These are phyloP conservation scores for Rhizophagus clarus DNA, from an alignment of 192 early-diverging fungal genomes.

Conservation along the genomic window DNA sequence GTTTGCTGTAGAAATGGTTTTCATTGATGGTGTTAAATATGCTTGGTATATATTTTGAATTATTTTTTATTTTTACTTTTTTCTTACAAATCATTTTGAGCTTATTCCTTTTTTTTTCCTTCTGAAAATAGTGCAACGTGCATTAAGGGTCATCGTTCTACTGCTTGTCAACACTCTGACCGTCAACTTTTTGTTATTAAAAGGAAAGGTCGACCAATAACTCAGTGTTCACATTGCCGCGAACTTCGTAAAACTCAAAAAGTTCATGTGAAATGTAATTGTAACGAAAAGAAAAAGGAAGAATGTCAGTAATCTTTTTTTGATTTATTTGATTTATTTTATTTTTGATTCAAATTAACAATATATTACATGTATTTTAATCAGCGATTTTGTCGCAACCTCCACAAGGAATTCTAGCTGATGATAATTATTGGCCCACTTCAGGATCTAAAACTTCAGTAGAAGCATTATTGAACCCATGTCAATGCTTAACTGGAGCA, in stretches of 20 bases:
- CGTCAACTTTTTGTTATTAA: constrained; percentile 63
- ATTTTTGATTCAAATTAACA: background rate
- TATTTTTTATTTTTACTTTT: background rate
- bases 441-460: background rate
- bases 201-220: constrained; percentile 72
- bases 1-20: constrained; percentile 26
- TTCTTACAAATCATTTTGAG: background rate
- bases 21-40: constrained; percentile 47
- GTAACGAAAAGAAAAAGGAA: constrained; percentile 46
- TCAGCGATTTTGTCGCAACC: background rate
- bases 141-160: constrained; percentile 60
- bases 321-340: background rate
- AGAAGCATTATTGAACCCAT: constrained; percentile 14
- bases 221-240: constrained; percentile 73
- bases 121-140: constrained; percentile 45
- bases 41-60: constrained; percentile 40
- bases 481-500: constrained; percentile 7
- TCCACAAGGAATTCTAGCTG: background rate
- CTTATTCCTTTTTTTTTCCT: background rate
- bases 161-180: constrained; percentile 54
- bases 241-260: constrained; percentile 66
- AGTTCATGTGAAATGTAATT: constrained; percentile 72
- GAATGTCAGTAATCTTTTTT: background rate
- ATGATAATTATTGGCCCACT: background rate
- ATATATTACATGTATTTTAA: background rate